Base-by-base conservation (phyloP, 2,329 filamentous ascomycete genomes). In the Penicillium sp. region DNA sequence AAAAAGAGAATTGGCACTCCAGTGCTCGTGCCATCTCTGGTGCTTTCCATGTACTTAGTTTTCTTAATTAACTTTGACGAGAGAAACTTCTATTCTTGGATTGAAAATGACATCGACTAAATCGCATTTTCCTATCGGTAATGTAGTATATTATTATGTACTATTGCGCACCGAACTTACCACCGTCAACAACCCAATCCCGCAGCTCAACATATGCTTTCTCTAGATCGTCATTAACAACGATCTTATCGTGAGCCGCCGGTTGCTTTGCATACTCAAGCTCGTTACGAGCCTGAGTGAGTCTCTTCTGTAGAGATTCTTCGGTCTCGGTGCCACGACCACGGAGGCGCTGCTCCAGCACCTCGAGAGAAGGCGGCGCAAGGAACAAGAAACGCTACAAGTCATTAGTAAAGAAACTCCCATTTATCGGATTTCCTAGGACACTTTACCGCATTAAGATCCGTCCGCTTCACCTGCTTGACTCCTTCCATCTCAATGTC, bases 401-500 rank as follows among this genome's bases (percentile, higher is more conserved):
- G 11, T 10, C 7, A 35, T 51, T 20, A 51, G 39, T n/a, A 9
- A 26, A 26, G 24, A 26, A 26, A 26, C 24, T 20, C 16, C 32
- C 11, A 26, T 13, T 13, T 16, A 6, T 50, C 18, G 2, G 13
- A 20, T 20, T 16, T 1, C 14, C 10, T 22, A 26, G 39, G 13
- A 20, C 20, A 44, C 29, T 18, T 43, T 51, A 51, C 49, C 49
- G 91, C 89, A 55, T 86, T 82, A 60, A 92, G 83, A 64, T 81
- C 81, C 48, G 88, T 89, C 60, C 83, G 82, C 74, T 92, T 91
- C 69, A 97, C 89, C 77, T 97, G 92, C 79, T 96, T 96, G 56
- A 97, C 92, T 58, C 92, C 92, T 83, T 96, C 92, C 90, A 97
- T 96, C 81, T 97, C 93, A 71, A 97, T 97, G 73, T 97, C 93